Evolutionary conservation across 2,329 filamentous ascomycete species (phyloP).

Genomic region (Drechslera avenae): DNA sequence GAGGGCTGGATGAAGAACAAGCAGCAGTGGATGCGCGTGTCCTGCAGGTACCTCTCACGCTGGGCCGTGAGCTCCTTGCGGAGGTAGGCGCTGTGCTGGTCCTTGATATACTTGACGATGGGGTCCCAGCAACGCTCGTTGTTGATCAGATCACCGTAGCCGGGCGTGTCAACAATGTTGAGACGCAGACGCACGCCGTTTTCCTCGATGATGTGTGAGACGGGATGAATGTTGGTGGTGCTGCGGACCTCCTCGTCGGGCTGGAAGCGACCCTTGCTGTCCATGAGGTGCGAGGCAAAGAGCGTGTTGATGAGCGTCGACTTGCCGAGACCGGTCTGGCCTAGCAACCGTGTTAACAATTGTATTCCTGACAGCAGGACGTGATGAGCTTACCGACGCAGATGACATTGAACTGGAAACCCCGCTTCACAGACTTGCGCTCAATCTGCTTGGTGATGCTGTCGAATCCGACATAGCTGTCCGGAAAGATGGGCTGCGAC

Average conservation of each 20-base stretch:
- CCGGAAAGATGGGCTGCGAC: constrained; percentile 71
- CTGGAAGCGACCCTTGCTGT: constrained; percentile 93
- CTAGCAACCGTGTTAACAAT: constrained; percentile 55
- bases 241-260: constrained; percentile 92
- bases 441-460: constrained; percentile 99
- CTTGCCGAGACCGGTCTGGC: constrained; percentile 98
- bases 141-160: constrained; percentile 98
- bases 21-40: constrained; percentile 99
- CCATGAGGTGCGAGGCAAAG: constrained; percentile 98
- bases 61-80: constrained; percentile 99
- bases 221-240: constrained; percentile 97
- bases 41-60: constrained; percentile 98
- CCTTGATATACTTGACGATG: constrained; percentile 99
- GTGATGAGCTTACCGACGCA: constrained; percentile 82
- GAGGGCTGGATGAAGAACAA: constrained; percentile 99
- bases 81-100: constrained; percentile 98
- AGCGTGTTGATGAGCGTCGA: constrained; percentile 99
- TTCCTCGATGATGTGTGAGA: constrained; percentile 99
- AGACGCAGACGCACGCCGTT: constrained; percentile 96
- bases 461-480: constrained; percentile 99
- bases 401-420: constrained; percentile 99
- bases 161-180: constrained; percentile 98
- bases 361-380: neutral
- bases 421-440: constrained; percentile 98
- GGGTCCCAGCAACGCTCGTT: constrained; percentile 99